These are phyloP conservation scores for Fusarium burgessii DNA, from an alignment of 2,329 filamentous ascomycete genomes.

Conservation along the genomic window DNA sequence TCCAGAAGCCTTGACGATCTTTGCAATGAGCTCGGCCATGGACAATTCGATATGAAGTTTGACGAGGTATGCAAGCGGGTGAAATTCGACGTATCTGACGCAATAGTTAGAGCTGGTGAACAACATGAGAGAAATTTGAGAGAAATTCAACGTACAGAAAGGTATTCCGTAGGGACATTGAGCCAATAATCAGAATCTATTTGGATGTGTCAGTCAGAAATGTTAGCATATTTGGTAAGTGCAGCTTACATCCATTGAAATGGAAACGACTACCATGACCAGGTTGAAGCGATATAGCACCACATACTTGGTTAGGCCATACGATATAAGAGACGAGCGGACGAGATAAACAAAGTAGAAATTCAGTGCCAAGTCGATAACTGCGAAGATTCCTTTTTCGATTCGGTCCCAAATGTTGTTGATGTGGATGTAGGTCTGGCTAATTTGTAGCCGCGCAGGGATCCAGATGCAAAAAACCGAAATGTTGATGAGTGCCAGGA, in stretches of 20 bases:
- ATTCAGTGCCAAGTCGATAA: constrained; percentile 61
- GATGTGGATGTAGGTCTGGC: constrained; percentile 53
- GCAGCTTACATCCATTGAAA: constrained; percentile 47
- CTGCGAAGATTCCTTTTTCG: constrained; percentile 60
- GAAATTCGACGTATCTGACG: constrained; percentile 43
- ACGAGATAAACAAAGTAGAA: constrained; percentile 60
- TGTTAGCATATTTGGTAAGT: neutral
- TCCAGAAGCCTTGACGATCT: constrained; percentile 43
- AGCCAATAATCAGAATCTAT: constrained; percentile 42
- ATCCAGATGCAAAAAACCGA: constrained; percentile 65
- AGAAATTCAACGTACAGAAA: constrained; percentile 35
- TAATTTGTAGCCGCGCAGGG: constrained; percentile 58
- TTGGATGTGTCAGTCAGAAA: neutral
- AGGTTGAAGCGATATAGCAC: constrained; percentile 56
- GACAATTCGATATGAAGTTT: constrained; percentile 46
- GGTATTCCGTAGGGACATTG: constrained; percentile 41
- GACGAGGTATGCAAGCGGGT: constrained; percentile 46
- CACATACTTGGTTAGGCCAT: constrained; percentile 63
- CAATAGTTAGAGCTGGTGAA: neutral
- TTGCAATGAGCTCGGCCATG: constrained; percentile 46
- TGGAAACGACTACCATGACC: constrained; percentile 47
- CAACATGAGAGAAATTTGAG: neutral
- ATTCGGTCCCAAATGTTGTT: constrained; percentile 63
- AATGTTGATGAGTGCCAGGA: constrained; percentile 61
- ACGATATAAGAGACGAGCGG: constrained; percentile 58